Evolutionary conservation across 495 filamentous ascomycete genomes (phyloP).

Genomic region (Penicillium bialowiezense): DNA sequence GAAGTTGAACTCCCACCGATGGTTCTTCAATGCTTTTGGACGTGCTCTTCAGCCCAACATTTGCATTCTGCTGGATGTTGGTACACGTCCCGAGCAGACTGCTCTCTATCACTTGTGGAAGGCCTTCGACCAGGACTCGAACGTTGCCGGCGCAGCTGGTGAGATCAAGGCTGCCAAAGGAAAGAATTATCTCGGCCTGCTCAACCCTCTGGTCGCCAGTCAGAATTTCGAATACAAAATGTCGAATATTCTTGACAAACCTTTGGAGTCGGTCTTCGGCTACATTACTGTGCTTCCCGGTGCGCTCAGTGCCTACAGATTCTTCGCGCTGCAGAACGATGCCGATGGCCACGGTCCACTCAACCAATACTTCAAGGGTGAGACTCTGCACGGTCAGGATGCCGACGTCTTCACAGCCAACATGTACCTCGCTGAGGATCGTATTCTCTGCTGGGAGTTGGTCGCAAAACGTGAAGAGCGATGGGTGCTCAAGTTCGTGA

Average conservation of each 20-base stretch:
- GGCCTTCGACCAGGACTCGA: conserved; percentile 95
- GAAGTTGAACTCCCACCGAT: conserved; percentile 97
- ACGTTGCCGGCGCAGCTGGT: conserved; percentile 91
- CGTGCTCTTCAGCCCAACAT: conserved; percentile 91
- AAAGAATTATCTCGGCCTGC: conserved; percentile 71
- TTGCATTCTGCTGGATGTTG: conserved; percentile 94
- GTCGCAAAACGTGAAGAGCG: conserved; percentile 92
- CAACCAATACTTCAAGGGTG: conserved; percentile 99
- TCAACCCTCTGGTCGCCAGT: conserved; percentile 93
- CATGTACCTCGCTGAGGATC: conserved; percentile 98
- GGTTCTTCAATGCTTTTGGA: conserved; percentile 99
- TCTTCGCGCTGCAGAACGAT: conserved; percentile 96
- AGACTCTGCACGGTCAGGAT: conserved; percentile 93
- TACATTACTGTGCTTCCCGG: conserved; percentile 97
- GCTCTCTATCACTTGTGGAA: conserved; percentile 99
- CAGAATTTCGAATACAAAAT: conserved; percentile 99
- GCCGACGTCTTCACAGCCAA: conserved; percentile 99
- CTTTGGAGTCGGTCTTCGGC: conserved; percentile 93
- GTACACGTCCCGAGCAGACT: conserved; percentile 80
- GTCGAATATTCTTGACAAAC: conserved; percentile 98
- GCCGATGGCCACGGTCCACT: conserved; percentile 91
- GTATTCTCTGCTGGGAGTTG: conserved; percentile 98
- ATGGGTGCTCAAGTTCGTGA: conserved; percentile 98
- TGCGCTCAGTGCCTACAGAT: conserved; percentile 91
- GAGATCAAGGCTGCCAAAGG: conserved; percentile 98